phyloP scores from a whole-genome alignment of 202 grass and related monocot species.

The Zoysia matrella region DNA sequence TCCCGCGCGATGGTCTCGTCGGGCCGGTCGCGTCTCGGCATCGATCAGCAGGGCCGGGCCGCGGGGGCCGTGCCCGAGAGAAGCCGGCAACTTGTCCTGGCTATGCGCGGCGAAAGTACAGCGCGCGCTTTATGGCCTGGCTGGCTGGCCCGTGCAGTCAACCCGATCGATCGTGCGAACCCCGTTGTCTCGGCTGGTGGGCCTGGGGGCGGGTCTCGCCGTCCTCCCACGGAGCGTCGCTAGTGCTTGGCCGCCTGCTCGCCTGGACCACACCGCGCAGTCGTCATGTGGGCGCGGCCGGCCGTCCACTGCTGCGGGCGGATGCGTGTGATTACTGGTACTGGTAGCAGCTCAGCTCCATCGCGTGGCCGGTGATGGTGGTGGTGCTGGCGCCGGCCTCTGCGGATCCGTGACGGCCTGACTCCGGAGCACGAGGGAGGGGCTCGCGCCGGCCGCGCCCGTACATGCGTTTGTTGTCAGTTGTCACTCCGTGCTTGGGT shows the following conservation, averaged over 20 bases:
- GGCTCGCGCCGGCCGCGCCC: not conserved
- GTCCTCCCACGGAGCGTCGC: not conserved
- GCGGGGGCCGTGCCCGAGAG: slow-evolving; percentile 16
- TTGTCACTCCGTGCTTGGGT: not conserved
- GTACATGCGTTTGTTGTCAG: not conserved
- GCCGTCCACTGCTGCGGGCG: no score
- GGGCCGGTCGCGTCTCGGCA: no score
- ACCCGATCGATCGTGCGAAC: not conserved
- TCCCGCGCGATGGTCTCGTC: no score
- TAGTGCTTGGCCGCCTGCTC: not conserved
- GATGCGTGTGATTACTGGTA: no score
- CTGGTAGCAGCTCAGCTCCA: no score
- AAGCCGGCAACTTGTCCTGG: slow-evolving; percentile 35
- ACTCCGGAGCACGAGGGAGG: not conserved
- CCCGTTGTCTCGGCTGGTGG: no score
- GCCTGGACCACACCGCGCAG: no score
- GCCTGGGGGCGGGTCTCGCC: not conserved
- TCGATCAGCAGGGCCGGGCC: no score
- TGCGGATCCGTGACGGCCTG: no score
- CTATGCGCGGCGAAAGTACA: slow-evolving; percentile 34
- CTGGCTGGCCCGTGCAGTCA: not conserved
- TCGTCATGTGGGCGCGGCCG: no score
- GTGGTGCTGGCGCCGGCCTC: no score
- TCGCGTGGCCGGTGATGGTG: no score
- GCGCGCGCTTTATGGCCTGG: not conserved